Conservation (phyloP, 805 yeast species). For the Pichia nanzhaoensis region DNA sequence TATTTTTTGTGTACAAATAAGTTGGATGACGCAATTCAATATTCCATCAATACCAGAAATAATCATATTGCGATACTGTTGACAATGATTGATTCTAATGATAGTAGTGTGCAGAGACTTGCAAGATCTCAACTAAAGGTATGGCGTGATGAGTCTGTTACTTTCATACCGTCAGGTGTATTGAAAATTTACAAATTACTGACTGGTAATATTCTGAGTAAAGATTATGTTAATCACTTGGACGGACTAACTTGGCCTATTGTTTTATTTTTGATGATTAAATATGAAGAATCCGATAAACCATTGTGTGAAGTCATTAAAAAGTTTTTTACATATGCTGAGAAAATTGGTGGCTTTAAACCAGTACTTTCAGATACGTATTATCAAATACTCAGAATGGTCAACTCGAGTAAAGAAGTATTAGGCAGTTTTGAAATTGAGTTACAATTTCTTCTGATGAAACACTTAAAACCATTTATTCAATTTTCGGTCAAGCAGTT, state of each 20-base stretch:
- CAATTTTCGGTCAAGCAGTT: conserved; percentile 8
- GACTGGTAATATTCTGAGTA: conserved; percentile 40
- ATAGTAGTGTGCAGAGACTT: conserved; percentile 43
- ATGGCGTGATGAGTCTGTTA: conserved; percentile 47
- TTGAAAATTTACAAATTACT: conserved; percentile 59
- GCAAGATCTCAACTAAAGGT: conserved; percentile 58
- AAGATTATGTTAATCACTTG: conserved; percentile 28
- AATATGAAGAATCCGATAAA: conserved; percentile 49
- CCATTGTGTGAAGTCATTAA: conserved; percentile 29
- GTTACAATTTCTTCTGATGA: conserved; percentile 22
- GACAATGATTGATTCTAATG: conserved; percentile 67
- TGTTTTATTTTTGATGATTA: conserved; percentile 50
- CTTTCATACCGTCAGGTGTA: conserved; percentile 46
- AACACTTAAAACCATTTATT: conserved; percentile 22
- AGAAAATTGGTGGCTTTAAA: conserved; percentile 4
- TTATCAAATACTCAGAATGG: conserved; percentile 5
- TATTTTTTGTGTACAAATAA: conserved; percentile 47
- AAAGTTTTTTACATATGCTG: conserved; percentile 17
- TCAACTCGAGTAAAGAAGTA: not conserved
- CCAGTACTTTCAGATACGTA: conserved; percentile 11
- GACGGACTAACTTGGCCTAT: conserved; percentile 60
- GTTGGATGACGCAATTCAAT: conserved; percentile 51
- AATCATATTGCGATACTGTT: conserved; percentile 65
- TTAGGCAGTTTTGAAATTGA: conserved; percentile 15
- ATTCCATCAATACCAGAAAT: conserved; percentile 56